A percentile compares a stretch with the other conserved stretches of the same genome.
Conservation (phyloP, 306 rosid species). For the Castanea crenata region DNA sequence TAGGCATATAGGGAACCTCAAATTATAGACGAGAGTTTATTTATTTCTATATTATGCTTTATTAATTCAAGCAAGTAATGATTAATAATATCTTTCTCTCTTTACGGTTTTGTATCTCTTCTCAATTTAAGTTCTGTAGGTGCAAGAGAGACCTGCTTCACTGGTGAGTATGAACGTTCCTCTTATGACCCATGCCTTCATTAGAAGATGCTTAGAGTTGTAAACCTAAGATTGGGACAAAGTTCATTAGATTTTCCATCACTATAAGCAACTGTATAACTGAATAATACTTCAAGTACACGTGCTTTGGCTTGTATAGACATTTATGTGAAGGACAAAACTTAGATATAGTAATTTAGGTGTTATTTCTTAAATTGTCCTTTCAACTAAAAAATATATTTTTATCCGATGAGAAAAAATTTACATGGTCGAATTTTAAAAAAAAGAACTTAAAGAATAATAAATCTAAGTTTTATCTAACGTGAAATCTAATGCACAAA, state of each 20-base stretch:
- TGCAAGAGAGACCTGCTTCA: no score
- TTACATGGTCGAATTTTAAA: rapidly evolving
- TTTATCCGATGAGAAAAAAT: no score
- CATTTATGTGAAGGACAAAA: background rate
- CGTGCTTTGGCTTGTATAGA: background rate
- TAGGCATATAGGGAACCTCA: background rate
- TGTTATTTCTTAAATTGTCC: rapidly evolving
- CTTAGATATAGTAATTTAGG: rapidly evolving
- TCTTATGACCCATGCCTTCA: background rate
- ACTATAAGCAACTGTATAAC: background rate
- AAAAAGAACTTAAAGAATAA: no score
- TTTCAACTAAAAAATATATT: no score
- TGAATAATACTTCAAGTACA: background rate
- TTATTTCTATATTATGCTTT: no score
- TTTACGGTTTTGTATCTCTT: no score
- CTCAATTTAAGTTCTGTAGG: no score
- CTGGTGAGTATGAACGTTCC: no score
- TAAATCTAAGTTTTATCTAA: no score
- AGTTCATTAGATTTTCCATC: background rate
- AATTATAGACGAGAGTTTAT: no score
- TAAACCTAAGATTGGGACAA: background rate
- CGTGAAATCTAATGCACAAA: background rate
- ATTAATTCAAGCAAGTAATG: no score
- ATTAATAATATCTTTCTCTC: no score
- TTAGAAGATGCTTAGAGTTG: background rate